Base-by-base conservation (phyloP, 225 moss, liverwort and hornwort genomes). In the Marchantia polymorpha region DNA sequence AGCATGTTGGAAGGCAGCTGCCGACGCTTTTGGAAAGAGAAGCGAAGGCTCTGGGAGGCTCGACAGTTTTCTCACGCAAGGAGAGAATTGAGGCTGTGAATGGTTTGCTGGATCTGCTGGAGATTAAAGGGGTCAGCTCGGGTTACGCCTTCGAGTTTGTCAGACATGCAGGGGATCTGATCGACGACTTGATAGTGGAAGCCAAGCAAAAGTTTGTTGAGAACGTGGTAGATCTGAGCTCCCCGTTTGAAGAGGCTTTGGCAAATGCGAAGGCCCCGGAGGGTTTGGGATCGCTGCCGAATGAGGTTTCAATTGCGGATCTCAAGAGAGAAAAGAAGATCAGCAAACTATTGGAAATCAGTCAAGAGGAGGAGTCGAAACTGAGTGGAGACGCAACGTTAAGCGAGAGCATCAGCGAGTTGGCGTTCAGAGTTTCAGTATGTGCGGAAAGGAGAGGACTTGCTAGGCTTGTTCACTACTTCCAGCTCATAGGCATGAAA, bases 61-160 rank as follows among this genome's bases (percentile, higher is more conserved):
- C 89, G 13, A 75, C 85, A 7, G 73, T 79, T 23, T 85, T 87
- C 48, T 84, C 90, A 48, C 82, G 83, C 13, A 81, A 86, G 78
- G 89, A 89, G 73, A 83, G 87, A 64, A 84, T 77, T 46, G 90
- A 89, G 77, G 87, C 87, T 15, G 83, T 89, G 85, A 86, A 81
- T 73, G 89, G 85, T 22, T 53, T 91, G 12, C 73, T 91, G 78
- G 90, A 91, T 66, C 75, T 87, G 47, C 64, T 91, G 75, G 90
- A 91, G 81, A 85, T 85, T 39, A 87, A 85, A 63, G 90, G 89
- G 25, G 89, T 91, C 7, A 85, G 83, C 50, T 82, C 90, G 46
- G 90, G 83, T 12, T 91, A 91, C 66, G 90, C 90, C 22, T 91
- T 91, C 55, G 90, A 91, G 74, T 91, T 91, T 63, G 90, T 91